These are phyloP conservation scores for Botrytis deweyae DNA, from an alignment of 2,329 filamentous ascomycete genomes.

Conservation along the genomic window DNA sequence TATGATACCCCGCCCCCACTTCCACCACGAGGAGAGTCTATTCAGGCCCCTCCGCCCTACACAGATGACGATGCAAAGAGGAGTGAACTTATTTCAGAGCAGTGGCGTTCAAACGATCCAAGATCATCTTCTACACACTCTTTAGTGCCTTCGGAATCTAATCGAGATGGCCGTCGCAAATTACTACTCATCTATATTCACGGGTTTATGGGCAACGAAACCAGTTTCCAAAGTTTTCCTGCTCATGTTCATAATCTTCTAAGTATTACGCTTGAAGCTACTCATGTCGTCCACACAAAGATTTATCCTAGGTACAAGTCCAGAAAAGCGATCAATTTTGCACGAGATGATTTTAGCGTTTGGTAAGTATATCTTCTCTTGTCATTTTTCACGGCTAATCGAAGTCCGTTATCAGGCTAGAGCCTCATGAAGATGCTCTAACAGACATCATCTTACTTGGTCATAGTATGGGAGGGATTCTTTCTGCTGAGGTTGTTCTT, in stretches of 20 bases:
- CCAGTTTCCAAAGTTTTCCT: slow-evolving; percentile 84
- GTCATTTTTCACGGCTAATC: slow-evolving; percentile 25
- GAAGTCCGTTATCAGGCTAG: slow-evolving; percentile 52
- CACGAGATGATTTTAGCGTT: slow-evolving; percentile 76
- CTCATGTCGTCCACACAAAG: slow-evolving; percentile 82
- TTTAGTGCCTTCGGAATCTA: slow-evolving; percentile 36
- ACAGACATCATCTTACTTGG: slow-evolving; percentile 83
- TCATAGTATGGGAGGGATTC: slow-evolving; percentile 85
- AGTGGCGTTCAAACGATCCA: slow-evolving; percentile 40
- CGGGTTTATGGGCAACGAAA: slow-evolving; percentile 86
- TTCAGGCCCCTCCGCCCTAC: slow-evolving; percentile 36
- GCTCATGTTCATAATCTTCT: slow-evolving; percentile 80
- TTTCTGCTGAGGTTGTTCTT: slow-evolving; percentile 76
- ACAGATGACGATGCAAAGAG: slow-evolving; percentile 34
- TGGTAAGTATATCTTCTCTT: slow-evolving; percentile 53
- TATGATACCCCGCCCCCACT: slow-evolving; percentile 32
- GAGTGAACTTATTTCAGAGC: slow-evolving; percentile 36
- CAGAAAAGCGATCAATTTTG: slow-evolving; percentile 68
- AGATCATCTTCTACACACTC: slow-evolving; percentile 40
- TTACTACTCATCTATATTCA: slow-evolving; percentile 83
- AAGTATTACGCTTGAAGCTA: slow-evolving; percentile 63
- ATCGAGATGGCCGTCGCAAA: slow-evolving; percentile 44
- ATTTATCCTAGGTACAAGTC: slow-evolving; percentile 80
- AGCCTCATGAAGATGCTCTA: slow-evolving; percentile 68
- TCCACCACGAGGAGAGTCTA: slow-evolving; percentile 32